phyloP scores from a whole-genome alignment of 768 basidiomycete species.

The Clathrus columnatus region DNA sequence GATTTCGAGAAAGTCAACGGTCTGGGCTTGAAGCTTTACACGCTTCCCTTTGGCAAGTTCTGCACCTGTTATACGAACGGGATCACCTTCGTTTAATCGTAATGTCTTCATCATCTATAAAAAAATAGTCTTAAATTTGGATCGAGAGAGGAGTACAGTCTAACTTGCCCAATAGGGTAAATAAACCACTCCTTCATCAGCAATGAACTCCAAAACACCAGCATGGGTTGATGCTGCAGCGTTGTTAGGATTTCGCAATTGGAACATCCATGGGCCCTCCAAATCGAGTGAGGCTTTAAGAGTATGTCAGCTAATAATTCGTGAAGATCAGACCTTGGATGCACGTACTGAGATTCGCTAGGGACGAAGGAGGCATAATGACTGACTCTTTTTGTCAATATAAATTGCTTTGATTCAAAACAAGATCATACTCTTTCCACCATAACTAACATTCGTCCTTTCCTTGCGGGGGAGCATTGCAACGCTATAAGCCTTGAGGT shows the following conservation, averaged over 20 bases:
- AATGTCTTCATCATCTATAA: conserved; percentile 90
- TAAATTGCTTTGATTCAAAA: conserved; percentile 13
- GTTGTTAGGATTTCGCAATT: conserved; percentile 85
- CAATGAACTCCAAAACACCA: conserved; percentile 98
- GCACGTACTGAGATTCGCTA: conserved; percentile 67
- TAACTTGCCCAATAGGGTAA: conserved; percentile 80
- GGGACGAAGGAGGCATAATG: conserved; percentile 93
- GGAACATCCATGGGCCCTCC: conserved; percentile 92
- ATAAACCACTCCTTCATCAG: conserved; percentile 91
- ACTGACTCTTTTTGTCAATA: conserved; percentile 38
- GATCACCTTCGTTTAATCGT: conserved; percentile 87
- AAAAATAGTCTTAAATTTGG: not conserved
- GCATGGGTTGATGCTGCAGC: conserved; percentile 83
- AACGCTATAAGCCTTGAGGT: conserved; percentile 90
- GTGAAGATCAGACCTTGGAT: not conserved
- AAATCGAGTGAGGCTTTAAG: conserved; percentile 65
- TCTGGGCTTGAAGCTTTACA: conserved; percentile 95
- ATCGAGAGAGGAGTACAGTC: not conserved
- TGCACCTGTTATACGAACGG: conserved; percentile 84
- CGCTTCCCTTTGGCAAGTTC: conserved; percentile 88
- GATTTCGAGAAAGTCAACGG: conserved; percentile 90
- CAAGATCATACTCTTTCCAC: conserved; percentile 83
- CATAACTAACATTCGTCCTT: conserved; percentile 88
- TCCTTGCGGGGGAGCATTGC: conserved; percentile 85
- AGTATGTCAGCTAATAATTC: not conserved